phyloP scores from a whole-genome alignment of 2,329 filamentous ascomycete genomes.

The Scedosporium boydii region DNA sequence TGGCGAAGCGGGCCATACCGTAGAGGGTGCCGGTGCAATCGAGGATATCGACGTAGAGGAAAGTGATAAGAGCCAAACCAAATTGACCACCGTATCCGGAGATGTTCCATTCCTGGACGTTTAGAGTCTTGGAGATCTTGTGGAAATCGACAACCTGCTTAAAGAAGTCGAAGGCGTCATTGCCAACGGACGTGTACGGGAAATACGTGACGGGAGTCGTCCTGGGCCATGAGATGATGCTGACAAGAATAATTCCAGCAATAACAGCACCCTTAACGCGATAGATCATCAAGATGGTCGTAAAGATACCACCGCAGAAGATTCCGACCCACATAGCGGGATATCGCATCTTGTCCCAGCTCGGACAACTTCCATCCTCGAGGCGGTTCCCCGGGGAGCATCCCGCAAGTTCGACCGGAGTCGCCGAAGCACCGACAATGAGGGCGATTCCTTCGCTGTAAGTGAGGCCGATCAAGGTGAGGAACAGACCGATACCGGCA shows the following conservation, averaged over 20 bases:
- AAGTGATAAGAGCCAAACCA: conserved; percentile 68
- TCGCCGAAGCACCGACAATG: conserved; percentile 57
- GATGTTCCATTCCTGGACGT: conserved; percentile 67
- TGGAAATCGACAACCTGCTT: conserved; percentile 81
- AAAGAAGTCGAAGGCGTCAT: conserved; percentile 75
- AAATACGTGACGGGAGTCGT: conserved; percentile 71
- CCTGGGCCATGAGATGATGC: conserved; percentile 82
- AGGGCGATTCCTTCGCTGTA: conserved; percentile 77
- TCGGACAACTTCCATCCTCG: conserved; percentile 44
- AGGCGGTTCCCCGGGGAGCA: conserved; percentile 41
- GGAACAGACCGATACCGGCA: conserved; percentile 76
- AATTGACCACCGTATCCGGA: conserved; percentile 63
- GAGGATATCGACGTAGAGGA: conserved; percentile 72
- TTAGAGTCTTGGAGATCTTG: conserved; percentile 58
- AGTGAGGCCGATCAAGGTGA: conserved; percentile 66
- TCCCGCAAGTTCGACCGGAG: conserved; percentile 67
- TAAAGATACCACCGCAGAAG: conserved; percentile 75
- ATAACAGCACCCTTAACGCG: conserved; percentile 83
- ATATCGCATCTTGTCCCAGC: conserved; percentile 64
- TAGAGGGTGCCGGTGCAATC: conserved; percentile 71
- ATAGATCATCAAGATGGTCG: conserved; percentile 73
- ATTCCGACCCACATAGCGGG: conserved; percentile 83
- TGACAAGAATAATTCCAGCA: conserved; percentile 71
- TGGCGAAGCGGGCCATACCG: conserved; percentile 71
- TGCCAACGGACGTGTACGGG: conserved; percentile 59